Evolutionary conservation across 495 filamentous ascomycete genomes (phyloP).

Genomic region (Hamigera avellanea): DNA sequence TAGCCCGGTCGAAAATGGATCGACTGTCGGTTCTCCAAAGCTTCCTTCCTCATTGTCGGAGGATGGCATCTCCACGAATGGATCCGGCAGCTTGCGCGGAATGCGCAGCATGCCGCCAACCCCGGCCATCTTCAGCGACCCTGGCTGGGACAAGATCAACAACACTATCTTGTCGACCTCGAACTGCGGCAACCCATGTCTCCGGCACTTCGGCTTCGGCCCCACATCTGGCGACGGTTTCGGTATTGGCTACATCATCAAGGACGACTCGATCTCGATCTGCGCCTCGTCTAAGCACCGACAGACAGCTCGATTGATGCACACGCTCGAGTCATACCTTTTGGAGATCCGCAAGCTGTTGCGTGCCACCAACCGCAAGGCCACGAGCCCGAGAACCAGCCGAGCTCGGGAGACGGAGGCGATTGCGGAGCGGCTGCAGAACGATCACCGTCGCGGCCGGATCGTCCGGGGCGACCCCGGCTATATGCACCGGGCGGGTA

Average conservation of each 20-base stretch:
- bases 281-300: constrained; percentile 87
- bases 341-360: constrained; percentile 81
- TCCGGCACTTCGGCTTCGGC: constrained; percentile 93
- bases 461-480: constrained; percentile 32
- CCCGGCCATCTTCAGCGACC: constrained; percentile 75
- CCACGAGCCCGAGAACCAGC: constrained; percentile 41
- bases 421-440: constrained; percentile 30
- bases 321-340: constrained; percentile 80
- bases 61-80: constrained; percentile 23
- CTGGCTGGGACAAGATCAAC: constrained; percentile 90
- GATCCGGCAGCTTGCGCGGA: constrained; percentile 17
- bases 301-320: constrained; percentile 82
- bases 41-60: constrained; percentile 39
- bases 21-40: constrained; percentile 41
- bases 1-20: constrained; percentile 37
- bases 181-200: constrained; percentile 97
- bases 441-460: constrained; percentile 29
- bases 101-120: constrained; percentile 35
- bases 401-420: constrained; percentile 58
- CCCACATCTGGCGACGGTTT: constrained; percentile 92
- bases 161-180: constrained; percentile 90
- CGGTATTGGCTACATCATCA: constrained; percentile 98
- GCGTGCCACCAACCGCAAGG: constrained; percentile 48
- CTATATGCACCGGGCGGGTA: constrained; percentile 21
- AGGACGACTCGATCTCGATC: constrained; percentile 85